These are phyloP conservation scores for Tremellales sp. DNA, from an alignment of 1,284 basidiomycete species.

Conservation along the genomic window DNA sequence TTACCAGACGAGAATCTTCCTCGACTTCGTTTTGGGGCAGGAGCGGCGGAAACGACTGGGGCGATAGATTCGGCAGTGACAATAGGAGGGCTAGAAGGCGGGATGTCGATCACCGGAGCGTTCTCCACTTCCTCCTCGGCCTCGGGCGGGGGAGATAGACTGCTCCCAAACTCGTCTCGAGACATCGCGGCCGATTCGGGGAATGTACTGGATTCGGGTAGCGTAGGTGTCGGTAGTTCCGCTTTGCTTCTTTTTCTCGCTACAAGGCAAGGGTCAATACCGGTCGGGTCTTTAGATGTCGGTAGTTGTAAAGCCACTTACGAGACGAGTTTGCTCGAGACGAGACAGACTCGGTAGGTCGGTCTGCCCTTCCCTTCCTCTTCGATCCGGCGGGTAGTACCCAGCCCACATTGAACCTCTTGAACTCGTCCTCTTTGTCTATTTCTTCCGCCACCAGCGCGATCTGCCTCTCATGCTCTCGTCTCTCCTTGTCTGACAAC, in stretches of 20 bases:
- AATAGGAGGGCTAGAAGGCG: too few relatives aligned
- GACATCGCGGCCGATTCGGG: neutral
- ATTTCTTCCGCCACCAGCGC: conserved; percentile 60
- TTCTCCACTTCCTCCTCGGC: too few relatives aligned
- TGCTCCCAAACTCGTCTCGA: too few relatives aligned
- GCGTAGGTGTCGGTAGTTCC: conserved; percentile 2
- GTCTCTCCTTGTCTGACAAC: conserved; percentile 47
- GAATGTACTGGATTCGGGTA: neutral
- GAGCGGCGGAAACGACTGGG: neutral
- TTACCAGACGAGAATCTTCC: neutral
- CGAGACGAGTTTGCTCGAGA: neutral
- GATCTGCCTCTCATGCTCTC: conserved; percentile 34
- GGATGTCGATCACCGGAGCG: too few relatives aligned
- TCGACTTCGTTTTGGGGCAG: neutral
- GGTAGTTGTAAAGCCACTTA: neutral
- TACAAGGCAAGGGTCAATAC: neutral
- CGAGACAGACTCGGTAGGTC: conserved; percentile 12
- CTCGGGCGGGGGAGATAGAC: too few relatives aligned
- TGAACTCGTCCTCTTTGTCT: conserved; percentile 69
- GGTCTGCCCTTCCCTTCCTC: conserved; percentile 55
- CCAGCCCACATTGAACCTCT: conserved; percentile 82
- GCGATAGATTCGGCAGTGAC: neutral
- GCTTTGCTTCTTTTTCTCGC: conserved; percentile 2
- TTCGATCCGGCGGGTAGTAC: conserved; percentile 72
- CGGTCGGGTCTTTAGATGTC: neutral